phyloP scores from a whole-genome alignment of 176 grass and related monocot genomes.

The Triticum dicoccoides region DNA sequence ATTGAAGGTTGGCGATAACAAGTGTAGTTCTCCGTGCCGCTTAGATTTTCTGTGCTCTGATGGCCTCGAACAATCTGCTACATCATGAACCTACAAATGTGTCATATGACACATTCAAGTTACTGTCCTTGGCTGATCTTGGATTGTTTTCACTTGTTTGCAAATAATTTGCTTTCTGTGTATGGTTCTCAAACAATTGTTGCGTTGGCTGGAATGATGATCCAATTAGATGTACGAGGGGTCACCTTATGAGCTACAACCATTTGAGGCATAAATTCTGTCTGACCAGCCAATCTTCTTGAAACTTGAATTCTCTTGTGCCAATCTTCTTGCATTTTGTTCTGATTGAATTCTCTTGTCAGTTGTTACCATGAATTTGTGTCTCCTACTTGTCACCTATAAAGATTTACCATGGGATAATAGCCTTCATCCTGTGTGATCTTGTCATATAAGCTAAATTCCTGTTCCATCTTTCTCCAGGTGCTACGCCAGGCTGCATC shows the following conservation, averaged over 20 bases:
- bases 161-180: neutral
- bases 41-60: neutral
- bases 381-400: neutral
- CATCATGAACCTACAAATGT: neutral
- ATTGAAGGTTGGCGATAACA: constrained; percentile 2
- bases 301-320: neutral
- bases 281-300: constrained; percentile 28
- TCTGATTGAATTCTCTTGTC: no score
- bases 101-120: neutral
- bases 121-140: neutral
- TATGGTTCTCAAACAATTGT: neutral
- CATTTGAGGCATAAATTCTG: constrained; percentile 49
- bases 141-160: neutral
- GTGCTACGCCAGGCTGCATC: constrained; percentile 86
- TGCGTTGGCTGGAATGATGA: constrained; percentile 42
- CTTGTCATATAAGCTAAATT: neutral
- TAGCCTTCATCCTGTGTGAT: neutral
- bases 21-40: neutral
- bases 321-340: no score
- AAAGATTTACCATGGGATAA: neutral
- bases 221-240: constrained; percentile 65
- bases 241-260: constrained; percentile 36
- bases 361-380: neutral
- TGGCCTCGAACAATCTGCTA: constrained; percentile 10
- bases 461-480: neutral